These are phyloP conservation scores for Talaromyces pinophilus DNA, from an alignment of 2,329 filamentous ascomycete species.

Conservation along the genomic window DNA sequence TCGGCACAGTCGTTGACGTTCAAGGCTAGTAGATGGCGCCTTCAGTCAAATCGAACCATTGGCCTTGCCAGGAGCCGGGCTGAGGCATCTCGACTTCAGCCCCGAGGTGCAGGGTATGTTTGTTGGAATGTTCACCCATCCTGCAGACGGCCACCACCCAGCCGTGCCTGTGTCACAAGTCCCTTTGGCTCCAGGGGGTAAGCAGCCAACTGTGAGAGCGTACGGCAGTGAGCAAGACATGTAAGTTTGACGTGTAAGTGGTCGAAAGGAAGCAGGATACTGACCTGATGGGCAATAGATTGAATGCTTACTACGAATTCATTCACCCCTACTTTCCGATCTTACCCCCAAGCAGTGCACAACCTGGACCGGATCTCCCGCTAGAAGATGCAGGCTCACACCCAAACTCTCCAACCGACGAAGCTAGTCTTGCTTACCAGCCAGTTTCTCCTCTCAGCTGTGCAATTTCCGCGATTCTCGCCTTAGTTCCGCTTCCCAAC, in stretches of 20 bases:
- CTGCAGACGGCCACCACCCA: constrained; percentile 30
- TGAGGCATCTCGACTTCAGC: constrained; percentile 43
- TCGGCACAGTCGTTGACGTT: constrained; percentile 27
- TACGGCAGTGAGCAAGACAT: constrained; percentile 46
- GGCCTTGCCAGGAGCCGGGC: constrained; percentile 43
- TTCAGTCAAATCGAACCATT: constrained; percentile 46
- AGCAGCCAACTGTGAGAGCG: constrained; percentile 38
- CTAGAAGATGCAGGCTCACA: constrained; percentile 36
- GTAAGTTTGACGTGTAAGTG: constrained; percentile 30
- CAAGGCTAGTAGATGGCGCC: constrained; percentile 33
- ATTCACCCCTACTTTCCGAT: constrained; percentile 51
- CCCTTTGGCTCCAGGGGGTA: constrained; percentile 30
- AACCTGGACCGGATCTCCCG: constrained; percentile 36
- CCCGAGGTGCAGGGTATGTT: constrained; percentile 39
- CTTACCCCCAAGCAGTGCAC: constrained; percentile 40
- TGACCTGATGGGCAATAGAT: constrained; percentile 29
- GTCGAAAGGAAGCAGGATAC: neutral
- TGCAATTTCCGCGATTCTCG: constrained; percentile 47
- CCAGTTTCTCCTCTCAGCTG: constrained; percentile 47
- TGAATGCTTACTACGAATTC: constrained; percentile 51
- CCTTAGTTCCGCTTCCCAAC: constrained; percentile 45
- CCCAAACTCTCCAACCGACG: constrained; percentile 34
- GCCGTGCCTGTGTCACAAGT: constrained; percentile 31
- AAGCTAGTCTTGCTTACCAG: constrained; percentile 37
- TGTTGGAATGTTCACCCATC: constrained; percentile 37